A percentile compares a stretch with the other conserved stretches of the same genome.
Conservation (phyloP, 805 yeast genomes). For the Wickerhamomyces tratensis region DNA sequence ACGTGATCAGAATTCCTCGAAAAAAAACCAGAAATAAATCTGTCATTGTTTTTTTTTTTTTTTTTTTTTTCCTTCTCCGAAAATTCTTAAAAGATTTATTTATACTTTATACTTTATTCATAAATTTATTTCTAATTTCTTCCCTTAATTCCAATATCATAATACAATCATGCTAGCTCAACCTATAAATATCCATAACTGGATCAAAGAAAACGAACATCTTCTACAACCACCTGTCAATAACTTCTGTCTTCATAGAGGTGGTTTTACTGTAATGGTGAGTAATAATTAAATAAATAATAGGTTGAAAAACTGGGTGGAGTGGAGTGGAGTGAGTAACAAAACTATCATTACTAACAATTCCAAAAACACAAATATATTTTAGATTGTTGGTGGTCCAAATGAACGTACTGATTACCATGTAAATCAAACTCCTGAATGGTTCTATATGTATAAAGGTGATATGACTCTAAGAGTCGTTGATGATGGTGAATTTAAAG, state of each 20-base stretch:
- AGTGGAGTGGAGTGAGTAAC: too few species aligned
- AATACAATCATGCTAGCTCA: constrained; percentile 24
- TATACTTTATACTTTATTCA: too few species aligned
- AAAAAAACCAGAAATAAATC: too few species aligned
- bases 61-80: too few species aligned
- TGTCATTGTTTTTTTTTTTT: too few species aligned
- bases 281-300: too few species aligned
- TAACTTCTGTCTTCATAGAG: constrained; percentile 81
- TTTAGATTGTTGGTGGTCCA: constrained; percentile 81
- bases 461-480: constrained; percentile 78
- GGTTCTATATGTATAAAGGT: constrained; percentile 84
- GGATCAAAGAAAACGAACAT: constrained; percentile 72
- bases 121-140: too few species aligned
- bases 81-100: too few species aligned
- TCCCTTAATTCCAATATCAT: too few species aligned
- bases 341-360: not conserved
- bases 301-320: too few species aligned
- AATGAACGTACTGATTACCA: constrained; percentile 91
- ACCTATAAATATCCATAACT: constrained; percentile 70
- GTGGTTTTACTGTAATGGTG: constrained; percentile 86
- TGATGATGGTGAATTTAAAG: constrained; percentile 66
- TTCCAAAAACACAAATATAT: too few species aligned
- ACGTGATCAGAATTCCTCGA: too few species aligned
- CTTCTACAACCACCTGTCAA: constrained; percentile 87
- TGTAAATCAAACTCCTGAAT: constrained; percentile 89